Evolutionary conservation across 2,329 filamentous ascomycete genomes (phyloP).

Genomic region (Colletotrichum sp.): DNA sequence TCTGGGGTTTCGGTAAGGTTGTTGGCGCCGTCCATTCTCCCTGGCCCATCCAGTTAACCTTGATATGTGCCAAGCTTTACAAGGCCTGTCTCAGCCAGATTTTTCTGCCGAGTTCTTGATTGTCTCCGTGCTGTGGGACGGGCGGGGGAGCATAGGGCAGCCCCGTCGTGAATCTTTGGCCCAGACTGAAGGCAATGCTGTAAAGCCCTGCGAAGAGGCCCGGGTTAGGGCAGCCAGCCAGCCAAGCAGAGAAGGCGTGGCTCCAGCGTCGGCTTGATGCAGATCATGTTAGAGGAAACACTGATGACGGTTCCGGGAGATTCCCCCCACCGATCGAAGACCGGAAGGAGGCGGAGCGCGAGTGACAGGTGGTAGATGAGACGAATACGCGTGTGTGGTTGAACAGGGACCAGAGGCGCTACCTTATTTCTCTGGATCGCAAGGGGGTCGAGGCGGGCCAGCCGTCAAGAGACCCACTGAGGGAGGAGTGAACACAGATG

Average conservation of each 20-base stretch:
- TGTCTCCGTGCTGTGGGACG: background rate
- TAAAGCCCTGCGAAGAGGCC: background rate
- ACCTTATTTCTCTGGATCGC: conserved; percentile 16
- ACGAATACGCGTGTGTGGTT: conserved; percentile 22
- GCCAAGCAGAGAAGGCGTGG: background rate
- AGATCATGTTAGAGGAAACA: conserved; percentile 27
- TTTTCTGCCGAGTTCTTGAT: conserved; percentile 14
- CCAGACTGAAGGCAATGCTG: background rate
- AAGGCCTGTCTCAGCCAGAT: conserved; percentile 10
- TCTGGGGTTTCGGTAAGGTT: conserved; percentile 8
- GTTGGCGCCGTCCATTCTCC: background rate
- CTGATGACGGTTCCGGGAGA: conserved; percentile 17
- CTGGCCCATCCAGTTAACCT: conserved; percentile 1
- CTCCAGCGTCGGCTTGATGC: conserved; percentile 16
- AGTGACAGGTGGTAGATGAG: conserved; percentile 26
- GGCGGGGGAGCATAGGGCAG: background rate
- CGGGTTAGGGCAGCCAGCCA: background rate
- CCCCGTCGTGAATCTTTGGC: background rate
- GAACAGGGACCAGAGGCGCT: conserved; percentile 8
- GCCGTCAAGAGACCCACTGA: background rate
- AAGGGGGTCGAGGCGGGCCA: conserved; percentile 3
- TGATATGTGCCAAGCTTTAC: conserved; percentile 15
- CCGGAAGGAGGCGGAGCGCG: conserved; percentile 27
- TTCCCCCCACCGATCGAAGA: conserved; percentile 25
- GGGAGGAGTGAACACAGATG: background rate